Base-by-base conservation (phyloP, 257 asterid genomes). In the Solanum sitiens region DNA sequence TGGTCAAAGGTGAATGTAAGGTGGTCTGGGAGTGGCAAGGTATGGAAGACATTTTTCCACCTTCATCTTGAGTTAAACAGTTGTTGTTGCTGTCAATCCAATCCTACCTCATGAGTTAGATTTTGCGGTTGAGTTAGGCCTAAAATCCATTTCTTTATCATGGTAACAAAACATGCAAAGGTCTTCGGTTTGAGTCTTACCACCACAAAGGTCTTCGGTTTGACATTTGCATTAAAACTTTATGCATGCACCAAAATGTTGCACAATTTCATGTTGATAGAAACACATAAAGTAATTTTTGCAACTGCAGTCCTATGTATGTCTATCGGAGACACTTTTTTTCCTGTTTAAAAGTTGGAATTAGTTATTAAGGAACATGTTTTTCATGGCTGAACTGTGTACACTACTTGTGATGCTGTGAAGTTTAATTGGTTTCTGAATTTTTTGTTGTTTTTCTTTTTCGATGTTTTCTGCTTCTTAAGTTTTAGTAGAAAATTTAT, bases 1-100 rank as follows among this genome's bases (percentile, higher is more conserved):
- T 93, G 86, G 95, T 96, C 86, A 96, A 94, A 92, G 98, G 98
- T 32, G 99, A 95, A 93, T 87, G 95, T 75, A 96, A 94, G 93
- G 95, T 94, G 90, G 99, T 96, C 40, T 96, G 97, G 98, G 99
- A 96, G 93, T 96, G 99, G 98, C 99, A 96, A 96, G 98, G 99
- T 95, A 94, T 72, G 83, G 77, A 27, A 35, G 14, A 8, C 30
- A 67, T 84, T 82, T 85, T 90, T 47, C 37, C 2, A 13, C 35
- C 30, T 80, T 42, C 14, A 10, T 61, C 32, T 86, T 44, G 45
- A 53, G 44, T 30, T 86, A 44, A 33, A 42, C 87, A 86, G 32
- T 40, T 27, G 39, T 33, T 23, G 18, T 76, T 76, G 9, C 63
- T 16, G 68, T 30, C 3, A 0, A 50, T 47, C 44, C 6, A 30